Evolutionary conservation across 345 rosid species (phyloP).

Genomic region (Salix viminalis): DNA sequence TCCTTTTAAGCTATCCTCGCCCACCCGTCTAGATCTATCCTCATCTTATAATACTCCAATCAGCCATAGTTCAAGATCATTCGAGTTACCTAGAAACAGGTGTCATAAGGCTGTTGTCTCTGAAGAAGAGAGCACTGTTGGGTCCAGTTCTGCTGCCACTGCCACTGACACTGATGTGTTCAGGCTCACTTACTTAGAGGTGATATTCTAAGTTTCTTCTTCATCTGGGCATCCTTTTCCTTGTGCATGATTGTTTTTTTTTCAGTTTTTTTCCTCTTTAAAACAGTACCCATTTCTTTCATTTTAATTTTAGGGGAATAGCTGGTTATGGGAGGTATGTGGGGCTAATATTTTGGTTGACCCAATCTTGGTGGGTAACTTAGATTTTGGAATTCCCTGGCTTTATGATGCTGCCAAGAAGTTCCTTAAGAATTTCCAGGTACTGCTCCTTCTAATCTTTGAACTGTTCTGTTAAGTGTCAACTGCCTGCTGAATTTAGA

Average conservation of each 20-base stretch:
- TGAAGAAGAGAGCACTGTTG: slow-evolving; percentile 55
- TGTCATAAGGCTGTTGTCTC: slow-evolving; percentile 37
- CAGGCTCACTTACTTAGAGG: slow-evolving; percentile 85
- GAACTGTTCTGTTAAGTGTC: background rate
- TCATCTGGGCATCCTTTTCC: slow-evolving; percentile 1
- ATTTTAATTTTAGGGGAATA: slow-evolving; percentile 54
- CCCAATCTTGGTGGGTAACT: slow-evolving; percentile 80
- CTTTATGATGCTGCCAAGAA: slow-evolving; percentile 88
- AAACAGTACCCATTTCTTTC: background rate
- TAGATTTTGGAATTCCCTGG: slow-evolving; percentile 94
- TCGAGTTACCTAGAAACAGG: slow-evolving; percentile 34
- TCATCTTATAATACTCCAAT: slow-evolving; percentile 2
- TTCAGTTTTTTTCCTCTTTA: background rate
- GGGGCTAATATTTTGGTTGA: slow-evolving; percentile 72
- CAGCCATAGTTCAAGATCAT: slow-evolving; percentile 14
- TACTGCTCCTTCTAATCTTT: slow-evolving; percentile 15
- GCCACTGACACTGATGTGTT: slow-evolving; percentile 45
- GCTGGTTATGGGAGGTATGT: slow-evolving; percentile 84
- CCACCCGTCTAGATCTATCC: slow-evolving; percentile 16
- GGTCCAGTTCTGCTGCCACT: slow-evolving; percentile 39
- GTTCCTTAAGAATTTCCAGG: slow-evolving; percentile 62
- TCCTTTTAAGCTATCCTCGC: slow-evolving; percentile 15
- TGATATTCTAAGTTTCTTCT: slow-evolving; percentile 1
- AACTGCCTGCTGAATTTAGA: background rate
- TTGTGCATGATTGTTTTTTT: background rate